A percentile compares a stretch with the other conserved stretches of the same genome.
phyloP scores from a whole-genome alignment of 148 eudicot genomes.

The Nyssa sinensis region DNA sequence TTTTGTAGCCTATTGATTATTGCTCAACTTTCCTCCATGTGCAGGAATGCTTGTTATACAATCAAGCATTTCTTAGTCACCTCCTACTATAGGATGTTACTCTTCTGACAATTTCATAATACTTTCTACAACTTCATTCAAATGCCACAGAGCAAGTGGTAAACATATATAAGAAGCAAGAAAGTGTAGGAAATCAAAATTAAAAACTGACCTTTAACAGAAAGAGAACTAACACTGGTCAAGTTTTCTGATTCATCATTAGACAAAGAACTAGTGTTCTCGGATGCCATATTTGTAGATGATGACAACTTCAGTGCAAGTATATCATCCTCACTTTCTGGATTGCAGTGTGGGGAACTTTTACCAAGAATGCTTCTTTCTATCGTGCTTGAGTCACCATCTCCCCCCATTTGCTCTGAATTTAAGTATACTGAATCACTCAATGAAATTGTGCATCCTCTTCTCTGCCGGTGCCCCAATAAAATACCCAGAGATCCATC shows the following conservation, averaged over 20 bases:
- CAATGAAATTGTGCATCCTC: conserved; percentile 20
- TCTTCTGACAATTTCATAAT: neutral
- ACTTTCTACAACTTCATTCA: neutral
- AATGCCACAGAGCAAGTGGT: neutral
- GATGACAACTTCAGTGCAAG: conserved; percentile 67
- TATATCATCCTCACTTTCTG: conserved; percentile 37
- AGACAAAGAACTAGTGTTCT: conserved; percentile 58
- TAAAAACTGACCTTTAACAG: conserved; percentile 67
- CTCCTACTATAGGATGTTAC: neutral
- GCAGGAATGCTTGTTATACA: neutral
- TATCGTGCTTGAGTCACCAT: conserved; percentile 24
- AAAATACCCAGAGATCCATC: conserved; percentile 21
- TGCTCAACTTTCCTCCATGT: neutral
- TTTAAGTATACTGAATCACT: conserved; percentile 15
- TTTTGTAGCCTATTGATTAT: neutral
- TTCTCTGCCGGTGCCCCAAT: conserved; percentile 23
- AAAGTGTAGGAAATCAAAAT: too few relatives aligned
- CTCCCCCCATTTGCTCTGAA: conserved; percentile 26
- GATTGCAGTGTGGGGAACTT: conserved; percentile 16
- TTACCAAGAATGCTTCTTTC: conserved; percentile 22
- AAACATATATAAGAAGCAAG: conserved; percentile 4
- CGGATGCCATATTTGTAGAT: conserved; percentile 41
- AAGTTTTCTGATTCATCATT: conserved; percentile 56
- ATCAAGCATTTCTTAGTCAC: neutral
- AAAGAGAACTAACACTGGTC: conserved; percentile 55